These are phyloP conservation scores for Lasiodiplodia gonubiensis DNA, from an alignment of 2,329 filamentous ascomycete genomes.

Conservation along the genomic window DNA sequence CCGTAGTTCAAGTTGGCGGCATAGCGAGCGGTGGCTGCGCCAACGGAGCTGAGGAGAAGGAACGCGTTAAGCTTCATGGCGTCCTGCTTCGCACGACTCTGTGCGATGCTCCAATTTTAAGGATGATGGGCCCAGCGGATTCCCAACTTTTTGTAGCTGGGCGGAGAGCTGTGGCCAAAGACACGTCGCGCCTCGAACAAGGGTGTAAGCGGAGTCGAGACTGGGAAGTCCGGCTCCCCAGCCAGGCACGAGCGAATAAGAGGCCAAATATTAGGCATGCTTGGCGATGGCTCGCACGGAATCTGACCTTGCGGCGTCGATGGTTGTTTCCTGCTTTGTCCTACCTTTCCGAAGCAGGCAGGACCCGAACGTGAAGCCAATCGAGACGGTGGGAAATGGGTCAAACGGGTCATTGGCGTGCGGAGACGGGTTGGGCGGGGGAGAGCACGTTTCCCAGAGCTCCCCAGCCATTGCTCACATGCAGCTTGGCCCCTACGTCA, in stretches of 20 bases:
- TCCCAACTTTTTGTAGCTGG: constrained; percentile 10
- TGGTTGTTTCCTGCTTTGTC: not conserved
- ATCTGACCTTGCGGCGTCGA: not conserved
- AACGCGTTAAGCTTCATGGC: constrained; percentile 11
- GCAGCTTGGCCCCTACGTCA: constrained; percentile 7
- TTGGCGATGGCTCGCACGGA: constrained; percentile 1
- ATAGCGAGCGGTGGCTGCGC: constrained; percentile 10
- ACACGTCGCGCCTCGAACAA: constrained; percentile 17
- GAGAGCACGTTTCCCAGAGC: constrained; percentile 7
- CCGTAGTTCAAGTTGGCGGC: constrained; percentile 66
- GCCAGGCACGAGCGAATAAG: constrained; percentile 10
- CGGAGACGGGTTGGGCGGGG: not conserved
- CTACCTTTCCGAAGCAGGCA: not conserved
- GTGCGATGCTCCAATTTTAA: not conserved
- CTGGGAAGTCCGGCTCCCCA: not conserved
- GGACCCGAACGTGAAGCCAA: not conserved
- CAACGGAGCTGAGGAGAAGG: not conserved
- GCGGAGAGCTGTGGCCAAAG: constrained; percentile 3
- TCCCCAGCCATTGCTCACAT: constrained; percentile 16
- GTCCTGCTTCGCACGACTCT: not conserved
- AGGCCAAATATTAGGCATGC: constrained; percentile 16
- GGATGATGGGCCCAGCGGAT: not conserved
- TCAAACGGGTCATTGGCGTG: not conserved
- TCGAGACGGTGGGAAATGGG: not conserved
- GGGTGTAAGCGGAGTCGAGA: not conserved